These are phyloP conservation scores for Vicia sativa DNA, from an alignment of 306 rosid genomes.

Conservation along the genomic window DNA sequence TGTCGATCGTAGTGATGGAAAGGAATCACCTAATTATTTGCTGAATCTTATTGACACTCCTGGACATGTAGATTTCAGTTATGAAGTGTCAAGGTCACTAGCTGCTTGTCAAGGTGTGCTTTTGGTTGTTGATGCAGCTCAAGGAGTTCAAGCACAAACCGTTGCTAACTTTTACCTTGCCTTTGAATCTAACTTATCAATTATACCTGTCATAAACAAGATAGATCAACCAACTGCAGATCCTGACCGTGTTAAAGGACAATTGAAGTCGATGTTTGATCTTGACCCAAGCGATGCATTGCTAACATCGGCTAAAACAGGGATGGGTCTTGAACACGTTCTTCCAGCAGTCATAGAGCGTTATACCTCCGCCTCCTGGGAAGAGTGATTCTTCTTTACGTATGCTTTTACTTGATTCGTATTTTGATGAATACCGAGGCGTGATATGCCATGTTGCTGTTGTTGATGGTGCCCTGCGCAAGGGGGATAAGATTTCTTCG, in stretches of 20 bases:
- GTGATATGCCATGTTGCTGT: conserved; percentile 92
- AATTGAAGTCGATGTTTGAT: conserved; percentile 85
- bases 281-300: conserved; percentile 79
- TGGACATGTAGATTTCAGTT: conserved; percentile 92
- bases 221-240: conserved; percentile 96
- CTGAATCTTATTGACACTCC: conserved; percentile 89
- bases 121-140: conserved; percentile 92
- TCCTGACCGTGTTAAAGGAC: conserved; percentile 85
- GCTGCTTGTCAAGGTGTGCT: conserved; percentile 97
- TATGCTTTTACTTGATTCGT: conserved; percentile 90
- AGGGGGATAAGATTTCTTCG: conserved; percentile 86
- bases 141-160: conserved; percentile 96
- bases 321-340: conserved; percentile 86
- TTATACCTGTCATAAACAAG: conserved; percentile 83
- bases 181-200: conserved; percentile 71
- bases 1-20: conserved; percentile 37
- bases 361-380: conserved; percentile 89
- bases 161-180: conserved; percentile 96
- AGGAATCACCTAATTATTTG: conserved; percentile 48
- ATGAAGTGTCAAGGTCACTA: conserved; percentile 88
- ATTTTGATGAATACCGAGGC: conserved; percentile 93
- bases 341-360: conserved; percentile 87
- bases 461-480: conserved; percentile 76
- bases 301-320: conserved; percentile 93
- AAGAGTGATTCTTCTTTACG: conserved; percentile 64